Percentiles rank a stretch among this genome's conserved stretches.
phyloP scores from a whole-genome alignment of 768 basidiomycete genomes.

The Rhizopogon roseolus region DNA sequence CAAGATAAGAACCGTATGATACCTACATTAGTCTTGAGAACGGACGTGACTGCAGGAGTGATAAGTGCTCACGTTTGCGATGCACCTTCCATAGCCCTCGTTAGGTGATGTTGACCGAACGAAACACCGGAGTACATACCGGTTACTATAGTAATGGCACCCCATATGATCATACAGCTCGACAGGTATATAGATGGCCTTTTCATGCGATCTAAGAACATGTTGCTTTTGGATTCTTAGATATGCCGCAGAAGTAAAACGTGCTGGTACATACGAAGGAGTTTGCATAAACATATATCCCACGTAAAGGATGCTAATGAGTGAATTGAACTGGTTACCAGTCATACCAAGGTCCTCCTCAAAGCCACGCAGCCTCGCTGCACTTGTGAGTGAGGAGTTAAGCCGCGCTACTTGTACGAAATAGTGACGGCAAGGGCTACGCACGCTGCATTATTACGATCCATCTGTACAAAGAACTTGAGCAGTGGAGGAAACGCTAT shows the following conservation, averaged over 20 bases:
- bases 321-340: constrained; percentile 58
- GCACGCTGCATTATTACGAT: constrained; percentile 64
- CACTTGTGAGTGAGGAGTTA: constrained; percentile 32
- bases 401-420: not conserved
- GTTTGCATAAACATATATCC: constrained; percentile 75
- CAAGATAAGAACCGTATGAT: constrained; percentile 53
- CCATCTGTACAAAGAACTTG: constrained; percentile 39
- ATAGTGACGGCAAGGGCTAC: constrained; percentile 7
- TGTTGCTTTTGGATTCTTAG: constrained; percentile 43
- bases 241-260: not conserved
- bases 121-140: constrained; percentile 24
- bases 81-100: constrained; percentile 23
- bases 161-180: constrained; percentile 66
- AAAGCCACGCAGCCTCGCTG: constrained; percentile 66
- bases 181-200: constrained; percentile 66
- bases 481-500: not conserved
- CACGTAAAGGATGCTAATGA: constrained; percentile 63
- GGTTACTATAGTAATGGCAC: constrained; percentile 50
- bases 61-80: constrained; percentile 21
- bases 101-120: constrained; percentile 1
- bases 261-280: constrained; percentile 48
- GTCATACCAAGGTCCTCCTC: constrained; percentile 59
- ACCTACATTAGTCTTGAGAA: constrained; percentile 32
- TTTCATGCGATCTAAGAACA: constrained; percentile 60
- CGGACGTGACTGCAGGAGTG: constrained; percentile 1